Percentiles rank a stretch among this genome's conserved stretches.
Conservation (phyloP, 768 basidiomycete genomes). For the Panaeolus papilionaceus region DNA sequence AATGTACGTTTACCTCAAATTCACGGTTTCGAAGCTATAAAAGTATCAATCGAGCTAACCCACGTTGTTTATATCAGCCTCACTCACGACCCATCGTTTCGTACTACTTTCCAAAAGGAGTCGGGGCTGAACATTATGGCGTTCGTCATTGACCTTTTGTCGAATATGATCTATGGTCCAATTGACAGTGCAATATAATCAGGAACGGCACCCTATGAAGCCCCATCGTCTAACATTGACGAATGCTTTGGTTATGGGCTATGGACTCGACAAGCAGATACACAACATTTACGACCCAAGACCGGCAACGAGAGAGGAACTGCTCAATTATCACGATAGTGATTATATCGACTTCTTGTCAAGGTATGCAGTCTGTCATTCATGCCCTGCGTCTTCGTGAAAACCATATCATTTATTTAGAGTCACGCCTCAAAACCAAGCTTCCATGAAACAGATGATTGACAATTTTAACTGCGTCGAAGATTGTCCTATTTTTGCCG, state of each 20-base stretch:
- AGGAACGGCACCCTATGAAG: constrained; percentile 99
- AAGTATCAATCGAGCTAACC: constrained; percentile 12
- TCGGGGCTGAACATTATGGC: constrained; percentile 96
- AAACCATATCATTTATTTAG: constrained; percentile 43
- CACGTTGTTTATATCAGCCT: constrained; percentile 36
- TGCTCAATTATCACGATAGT: constrained; percentile 90
- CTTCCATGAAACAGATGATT: constrained; percentile 76
- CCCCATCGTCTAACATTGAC: constrained; percentile 96
- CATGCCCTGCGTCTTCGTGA: not conserved
- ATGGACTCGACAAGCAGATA: constrained; percentile 95
- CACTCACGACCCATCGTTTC: constrained; percentile 92
- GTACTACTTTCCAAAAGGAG: constrained; percentile 94
- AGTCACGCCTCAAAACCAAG: constrained; percentile 79
- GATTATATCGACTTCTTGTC: constrained; percentile 98
- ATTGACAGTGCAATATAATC: constrained; percentile 17
- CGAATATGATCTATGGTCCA: constrained; percentile 1
- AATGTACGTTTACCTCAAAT: constrained; percentile 55
- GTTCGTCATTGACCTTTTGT: constrained; percentile 50
- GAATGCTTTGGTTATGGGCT: constrained; percentile 94
- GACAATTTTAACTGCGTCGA: constrained; percentile 94
- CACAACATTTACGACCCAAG: constrained; percentile 91
- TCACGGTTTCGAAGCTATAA: constrained; percentile 33
- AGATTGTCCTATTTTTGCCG: constrained; percentile 95
- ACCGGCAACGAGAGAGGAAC: constrained; percentile 86
- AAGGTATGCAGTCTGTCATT: constrained; percentile 52